Evolutionary conservation across 768 basidiomycete species (phyloP).

Genomic region (Lactarius vividus): DNA sequence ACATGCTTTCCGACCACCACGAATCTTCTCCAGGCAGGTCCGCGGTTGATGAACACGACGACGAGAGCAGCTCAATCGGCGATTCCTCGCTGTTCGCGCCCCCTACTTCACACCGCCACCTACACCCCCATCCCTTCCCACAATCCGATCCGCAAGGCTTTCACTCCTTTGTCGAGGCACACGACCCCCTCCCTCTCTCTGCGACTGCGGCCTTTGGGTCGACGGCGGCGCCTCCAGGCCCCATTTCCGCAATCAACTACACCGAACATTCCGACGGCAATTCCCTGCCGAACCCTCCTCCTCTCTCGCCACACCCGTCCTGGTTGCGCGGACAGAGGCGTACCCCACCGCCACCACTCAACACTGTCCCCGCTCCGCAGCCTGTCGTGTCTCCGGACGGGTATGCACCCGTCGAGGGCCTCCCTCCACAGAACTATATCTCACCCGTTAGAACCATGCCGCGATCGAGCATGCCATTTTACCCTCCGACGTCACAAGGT

Average conservation of each 20-base stretch:
- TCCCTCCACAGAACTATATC: constrained; percentile 20
- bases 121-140: not conserved
- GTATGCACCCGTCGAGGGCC: constrained; percentile 14
- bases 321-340: not conserved
- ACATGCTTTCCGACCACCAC: constrained; percentile 21
- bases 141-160: constrained; percentile 6
- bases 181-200: constrained; percentile 5
- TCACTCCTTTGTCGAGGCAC: not conserved
- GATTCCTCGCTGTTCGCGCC: constrained; percentile 17
- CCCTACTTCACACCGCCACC: constrained; percentile 14
- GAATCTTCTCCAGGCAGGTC: constrained; percentile 4
- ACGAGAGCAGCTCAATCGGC: constrained; percentile 13
- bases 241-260: not conserved
- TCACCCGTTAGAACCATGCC: not conserved
- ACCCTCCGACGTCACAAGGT: constrained; percentile 7
- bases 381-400: constrained; percentile 3
- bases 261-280: not conserved
- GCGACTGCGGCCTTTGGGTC: not conserved
- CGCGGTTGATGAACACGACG: not conserved
- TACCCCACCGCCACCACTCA: not conserved
- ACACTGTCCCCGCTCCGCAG: not conserved
- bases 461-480: constrained; percentile 7
- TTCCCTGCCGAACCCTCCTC: not conserved
- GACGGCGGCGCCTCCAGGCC: not conserved
- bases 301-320: constrained; percentile 17